phyloP scores from a whole-genome alignment of 306 rosid genomes.

The Vachellia pachyceras region DNA sequence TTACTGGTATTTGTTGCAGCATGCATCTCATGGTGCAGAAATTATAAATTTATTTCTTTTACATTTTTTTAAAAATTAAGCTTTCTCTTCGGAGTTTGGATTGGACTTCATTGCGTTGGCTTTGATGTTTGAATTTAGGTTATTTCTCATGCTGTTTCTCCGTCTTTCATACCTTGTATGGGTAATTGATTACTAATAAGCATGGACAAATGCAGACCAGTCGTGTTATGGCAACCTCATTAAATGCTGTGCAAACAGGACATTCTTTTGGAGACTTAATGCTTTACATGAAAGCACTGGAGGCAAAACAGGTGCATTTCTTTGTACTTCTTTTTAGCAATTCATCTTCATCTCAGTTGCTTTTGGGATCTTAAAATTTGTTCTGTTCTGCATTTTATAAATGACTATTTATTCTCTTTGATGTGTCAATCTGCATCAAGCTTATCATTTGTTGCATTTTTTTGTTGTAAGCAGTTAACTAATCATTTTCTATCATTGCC shows the following conservation, averaged over 20 bases:
- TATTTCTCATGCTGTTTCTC: slow-evolving; percentile 6
- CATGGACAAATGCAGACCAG: slow-evolving; percentile 68
- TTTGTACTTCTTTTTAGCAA: not conserved
- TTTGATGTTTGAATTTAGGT: not conserved
- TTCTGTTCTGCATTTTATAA: slow-evolving; percentile 17
- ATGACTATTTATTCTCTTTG: not conserved
- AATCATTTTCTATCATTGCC: not conserved
- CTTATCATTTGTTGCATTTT: slow-evolving; percentile 7
- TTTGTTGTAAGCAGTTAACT: not conserved
- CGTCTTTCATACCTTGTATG: slow-evolving; percentile 15
- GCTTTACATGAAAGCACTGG: slow-evolving; percentile 72
- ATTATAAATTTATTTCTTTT: not conserved
- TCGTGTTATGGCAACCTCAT: slow-evolving; percentile 71
- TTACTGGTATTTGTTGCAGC: not conserved
- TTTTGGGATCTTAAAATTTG: slow-evolving; percentile 27
- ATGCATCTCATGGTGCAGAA: not conserved
- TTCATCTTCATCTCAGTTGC: slow-evolving; percentile 26
- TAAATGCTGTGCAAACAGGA: slow-evolving; percentile 82
- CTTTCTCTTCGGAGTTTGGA: slow-evolving; percentile 18
- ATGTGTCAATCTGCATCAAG: slow-evolving; percentile 21
- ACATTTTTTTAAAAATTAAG: not conserved
- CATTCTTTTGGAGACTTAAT: slow-evolving; percentile 89
- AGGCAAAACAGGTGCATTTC: slow-evolving; percentile 70
- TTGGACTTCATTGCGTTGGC: not conserved
- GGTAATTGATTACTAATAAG: not conserved